A percentile compares a stretch with the other conserved stretches of the same genome.
Conservation (phyloP, 2,329 filamentous ascomycete genomes). For the Fusarium anguioides region DNA sequence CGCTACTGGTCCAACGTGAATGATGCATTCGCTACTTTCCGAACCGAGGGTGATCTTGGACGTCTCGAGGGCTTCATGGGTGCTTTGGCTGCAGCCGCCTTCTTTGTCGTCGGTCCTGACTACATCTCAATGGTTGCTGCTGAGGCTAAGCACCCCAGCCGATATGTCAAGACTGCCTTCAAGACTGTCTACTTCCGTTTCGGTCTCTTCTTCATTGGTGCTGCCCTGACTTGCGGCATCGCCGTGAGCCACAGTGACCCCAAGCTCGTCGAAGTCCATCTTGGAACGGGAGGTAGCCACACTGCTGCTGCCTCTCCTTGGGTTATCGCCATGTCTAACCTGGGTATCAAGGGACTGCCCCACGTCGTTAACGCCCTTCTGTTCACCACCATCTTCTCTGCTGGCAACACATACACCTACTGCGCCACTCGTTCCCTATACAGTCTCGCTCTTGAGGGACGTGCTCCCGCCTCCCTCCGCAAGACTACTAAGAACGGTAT, state of each 20-base stretch:
- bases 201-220: conserved; percentile 77
- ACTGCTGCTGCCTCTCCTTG: conserved; percentile 35
- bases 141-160: conserved; percentile 58
- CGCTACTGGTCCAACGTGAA: conserved; percentile 27
- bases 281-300: neutral
- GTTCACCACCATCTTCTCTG: conserved; percentile 58
- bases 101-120: conserved; percentile 35
- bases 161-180: conserved; percentile 74
- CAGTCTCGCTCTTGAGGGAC: conserved; percentile 65
- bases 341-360: conserved; percentile 57
- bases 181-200: conserved; percentile 82
- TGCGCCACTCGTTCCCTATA: conserved; percentile 65
- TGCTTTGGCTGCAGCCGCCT: conserved; percentile 22
- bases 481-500: conserved; percentile 66
- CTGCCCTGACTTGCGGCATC: conserved; percentile 30
- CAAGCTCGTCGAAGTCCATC: conserved; percentile 15
- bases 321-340: conserved; percentile 38
- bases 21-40: conserved; percentile 31
- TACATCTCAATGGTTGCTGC: conserved; percentile 41
- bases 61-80: conserved; percentile 38
- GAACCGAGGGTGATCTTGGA: conserved; percentile 27
- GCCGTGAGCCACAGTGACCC: conserved; percentile 15
- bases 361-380: conserved; percentile 64
- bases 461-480: conserved; percentile 62
- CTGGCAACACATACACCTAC: conserved; percentile 48